Base-by-base conservation (phyloP, 352 stramenopile species). In the Globisporangium irregulare region DNA sequence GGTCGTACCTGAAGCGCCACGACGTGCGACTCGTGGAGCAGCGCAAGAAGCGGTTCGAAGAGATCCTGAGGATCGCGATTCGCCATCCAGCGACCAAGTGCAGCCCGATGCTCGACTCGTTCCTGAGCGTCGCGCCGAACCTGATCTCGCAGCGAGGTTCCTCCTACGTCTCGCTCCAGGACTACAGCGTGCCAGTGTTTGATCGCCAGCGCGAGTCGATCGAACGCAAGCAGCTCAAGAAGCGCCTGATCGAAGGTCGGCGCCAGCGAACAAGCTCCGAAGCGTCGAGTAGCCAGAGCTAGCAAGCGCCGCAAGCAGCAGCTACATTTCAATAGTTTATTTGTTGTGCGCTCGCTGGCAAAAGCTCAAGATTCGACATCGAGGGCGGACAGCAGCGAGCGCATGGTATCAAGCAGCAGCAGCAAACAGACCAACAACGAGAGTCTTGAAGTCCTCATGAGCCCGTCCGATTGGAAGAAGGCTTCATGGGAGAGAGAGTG, bases 1-100 rank as follows among this genome's bases (percentile, higher is more conserved):
- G 86, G 86, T 90, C 82, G 10, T 94, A 92, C 59, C 66, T 94
- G 0, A 93, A 93, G 74, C 85, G 87, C 25, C 86, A 95, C 54
- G 87, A 95, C 64, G 77, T 90, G 27, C 77, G 81, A 0, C 77
- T 94, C 5, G 81, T 95, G 14, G 84, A 95, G 63, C 84, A 92
- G 71, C 86, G 87, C 58, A 92, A 93, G 66, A 84, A 83, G 66
- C 77, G 80, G 3, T 93, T 95, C 68, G 83, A 95, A 55, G 84
- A 93, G 74, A 95, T 95, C 61, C 71, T 95, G 15, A 71, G 81
- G 9, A 80, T 93, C 20, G 87, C 84, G 3, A 93, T 93, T 34
- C 82, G 81, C 29, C 87, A 95, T 64, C 81, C 87, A 0, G 84
- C 84, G 25, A 92, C 86, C 9, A 86, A 86, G 46, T 77, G 67